Conservation (phyloP, 1,139 yeast genomes). For the Yamadazyma taylorii region DNA sequence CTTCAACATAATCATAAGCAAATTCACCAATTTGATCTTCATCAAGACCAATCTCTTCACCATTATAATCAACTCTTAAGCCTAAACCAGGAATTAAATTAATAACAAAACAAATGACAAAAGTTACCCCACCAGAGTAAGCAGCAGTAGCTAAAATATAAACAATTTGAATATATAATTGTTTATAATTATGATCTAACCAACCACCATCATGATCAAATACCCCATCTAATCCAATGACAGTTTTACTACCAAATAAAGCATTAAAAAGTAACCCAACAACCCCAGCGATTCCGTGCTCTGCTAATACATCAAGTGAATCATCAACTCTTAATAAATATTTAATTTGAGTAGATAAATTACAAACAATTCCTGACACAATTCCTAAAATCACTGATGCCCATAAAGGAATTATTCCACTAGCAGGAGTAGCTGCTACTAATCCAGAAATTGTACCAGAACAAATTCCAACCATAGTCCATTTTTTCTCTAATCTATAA, state of each 20-base stretch:
- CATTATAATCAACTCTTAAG: constrained; percentile 78
- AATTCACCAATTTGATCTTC: constrained; percentile 98
- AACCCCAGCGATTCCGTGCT: constrained; percentile 96
- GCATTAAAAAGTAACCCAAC: constrained; percentile 88
- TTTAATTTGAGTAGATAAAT: constrained; percentile 86
- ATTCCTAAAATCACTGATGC: constrained; percentile 86
- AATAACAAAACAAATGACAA: constrained; percentile 69
- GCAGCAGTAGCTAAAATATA: constrained; percentile 74
- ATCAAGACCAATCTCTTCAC: constrained; percentile 87
- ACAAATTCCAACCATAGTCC: constrained; percentile 94
- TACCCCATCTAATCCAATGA: constrained; percentile 83
- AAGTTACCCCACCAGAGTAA: constrained; percentile 77
- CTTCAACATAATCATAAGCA: constrained; percentile 97
- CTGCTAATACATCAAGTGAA: constrained; percentile 92
- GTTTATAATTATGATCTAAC: constrained; percentile 87
- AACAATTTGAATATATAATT: constrained; percentile 85
- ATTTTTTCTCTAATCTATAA: constrained; percentile 81
- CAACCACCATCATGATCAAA: constrained; percentile 90
- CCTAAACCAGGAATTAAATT: constrained; percentile 81
- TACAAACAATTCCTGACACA: constrained; percentile 79
- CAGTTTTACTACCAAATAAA: constrained; percentile 81
- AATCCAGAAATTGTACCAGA: constrained; percentile 94
- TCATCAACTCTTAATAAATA: constrained; percentile 83
- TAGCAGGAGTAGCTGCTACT: constrained; percentile 94
- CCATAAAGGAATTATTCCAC: constrained; percentile 90